These are phyloP conservation scores for Cinchona pubescens DNA, from an alignment of 257 asterid species.

Conservation along the genomic window DNA sequence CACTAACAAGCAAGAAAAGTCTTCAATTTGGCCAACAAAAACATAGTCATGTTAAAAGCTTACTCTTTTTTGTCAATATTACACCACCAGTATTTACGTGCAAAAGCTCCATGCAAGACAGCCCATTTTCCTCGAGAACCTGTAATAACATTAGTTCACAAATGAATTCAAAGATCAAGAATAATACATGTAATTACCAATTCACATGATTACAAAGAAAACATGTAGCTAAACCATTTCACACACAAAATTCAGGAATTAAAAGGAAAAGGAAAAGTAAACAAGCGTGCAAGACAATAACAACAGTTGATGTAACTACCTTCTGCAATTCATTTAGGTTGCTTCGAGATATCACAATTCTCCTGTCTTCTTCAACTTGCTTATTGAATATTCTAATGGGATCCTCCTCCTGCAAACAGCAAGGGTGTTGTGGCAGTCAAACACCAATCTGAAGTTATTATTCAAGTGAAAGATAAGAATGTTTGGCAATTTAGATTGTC, in stretches of 20 bases:
- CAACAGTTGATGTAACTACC: conserved; percentile 38
- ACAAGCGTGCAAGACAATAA: conserved; percentile 6
- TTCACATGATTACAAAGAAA: neutral
- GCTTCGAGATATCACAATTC: conserved; percentile 83
- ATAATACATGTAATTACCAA: neutral
- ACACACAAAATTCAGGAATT: neutral
- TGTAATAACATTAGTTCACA: conserved; percentile 35
- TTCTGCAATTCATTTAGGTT: conserved; percentile 77
- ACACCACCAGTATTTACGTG: conserved; percentile 73
- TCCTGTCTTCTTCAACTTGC: conserved; percentile 92
- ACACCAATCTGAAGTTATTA: neutral
- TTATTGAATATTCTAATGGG: conserved; percentile 67
- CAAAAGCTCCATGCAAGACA: conserved; percentile 76
- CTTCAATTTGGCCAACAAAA: neutral
- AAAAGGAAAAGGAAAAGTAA: conserved; percentile 5
- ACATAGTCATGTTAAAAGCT: conserved; percentile 24
- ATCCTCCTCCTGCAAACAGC: conserved; percentile 81
- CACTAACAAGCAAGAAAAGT: neutral
- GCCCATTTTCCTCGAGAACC: conserved; percentile 86
- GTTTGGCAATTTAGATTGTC: neutral
- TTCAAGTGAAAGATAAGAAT: neutral
- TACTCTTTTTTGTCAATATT: conserved; percentile 81
- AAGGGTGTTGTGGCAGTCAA: conserved; percentile 16
- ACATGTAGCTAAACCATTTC: neutral
- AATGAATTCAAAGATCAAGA: conserved; percentile 9